Conservation (phyloP, 495 filamentous ascomycete species). For the Xylaria grammica region DNA sequence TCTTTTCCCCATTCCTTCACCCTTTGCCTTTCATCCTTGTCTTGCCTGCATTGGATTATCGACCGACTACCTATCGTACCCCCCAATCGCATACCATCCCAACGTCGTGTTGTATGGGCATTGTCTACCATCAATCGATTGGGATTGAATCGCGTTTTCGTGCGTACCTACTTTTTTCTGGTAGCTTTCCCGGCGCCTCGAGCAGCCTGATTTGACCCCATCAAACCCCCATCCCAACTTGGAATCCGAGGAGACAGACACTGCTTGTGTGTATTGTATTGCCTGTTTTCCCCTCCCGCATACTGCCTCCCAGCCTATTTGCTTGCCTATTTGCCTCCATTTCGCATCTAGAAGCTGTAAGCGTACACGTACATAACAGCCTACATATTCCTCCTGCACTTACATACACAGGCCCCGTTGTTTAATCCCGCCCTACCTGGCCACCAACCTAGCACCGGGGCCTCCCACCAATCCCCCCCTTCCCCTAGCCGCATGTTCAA, state of each 20-base stretch:
- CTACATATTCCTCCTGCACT: constrained; percentile 35
- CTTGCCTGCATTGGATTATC: constrained; percentile 13
- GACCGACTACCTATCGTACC: neutral
- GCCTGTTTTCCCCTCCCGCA: constrained; percentile 19
- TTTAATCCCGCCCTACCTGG: constrained; percentile 25
- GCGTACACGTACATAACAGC: constrained; percentile 27
- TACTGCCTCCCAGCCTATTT: constrained; percentile 14
- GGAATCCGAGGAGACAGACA: neutral
- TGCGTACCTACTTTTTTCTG: neutral
- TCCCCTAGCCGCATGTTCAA: constrained; percentile 29
- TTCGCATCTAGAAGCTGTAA: constrained; percentile 21
- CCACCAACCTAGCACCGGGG: constrained; percentile 22
- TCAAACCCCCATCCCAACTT: neutral
- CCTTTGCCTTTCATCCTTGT: constrained; percentile 2
- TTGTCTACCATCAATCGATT: neutral
- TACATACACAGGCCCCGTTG: constrained; percentile 24
- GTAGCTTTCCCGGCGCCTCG: neutral
- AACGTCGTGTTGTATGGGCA: constrained; percentile 5
- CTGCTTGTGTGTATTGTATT: constrained; percentile 19
- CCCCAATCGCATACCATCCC: constrained; percentile 5
- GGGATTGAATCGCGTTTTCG: neutral
- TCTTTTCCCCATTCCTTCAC: constrained; percentile 8
- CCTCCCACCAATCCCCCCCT: constrained; percentile 30
- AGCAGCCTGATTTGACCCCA: neutral
- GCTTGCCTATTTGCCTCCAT: constrained; percentile 10